Percentiles rank a stretch among this genome's conserved stretches.
Evolutionary conservation across 139 green algal species (phyloP).

Genomic region (Ostreobium quekettii): DNA sequence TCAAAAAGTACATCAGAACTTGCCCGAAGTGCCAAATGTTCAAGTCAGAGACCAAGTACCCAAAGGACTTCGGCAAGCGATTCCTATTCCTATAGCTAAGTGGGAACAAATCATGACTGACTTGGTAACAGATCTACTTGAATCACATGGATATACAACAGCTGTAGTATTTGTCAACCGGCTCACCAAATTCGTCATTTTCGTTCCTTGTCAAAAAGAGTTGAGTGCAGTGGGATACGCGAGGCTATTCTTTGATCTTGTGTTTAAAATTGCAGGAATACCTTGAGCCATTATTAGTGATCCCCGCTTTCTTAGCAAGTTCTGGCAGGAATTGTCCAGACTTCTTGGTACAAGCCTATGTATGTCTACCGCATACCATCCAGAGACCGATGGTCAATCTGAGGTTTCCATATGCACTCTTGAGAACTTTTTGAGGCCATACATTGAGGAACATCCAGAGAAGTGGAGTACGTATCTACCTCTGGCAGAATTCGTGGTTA

Average conservation of each 20-base stretch:
- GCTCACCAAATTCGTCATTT: constrained; percentile 40
- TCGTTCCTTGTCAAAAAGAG: constrained; percentile 27
- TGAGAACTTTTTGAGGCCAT: constrained; percentile 37
- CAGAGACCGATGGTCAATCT: constrained; percentile 56
- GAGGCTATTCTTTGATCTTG: constrained; percentile 30
- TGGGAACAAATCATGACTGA: constrained; percentile 45
- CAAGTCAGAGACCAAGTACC: constrained; percentile 11
- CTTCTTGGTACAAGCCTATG: constrained; percentile 28
- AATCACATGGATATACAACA: constrained; percentile 20
- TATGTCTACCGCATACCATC: constrained; percentile 49
- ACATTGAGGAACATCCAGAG: constrained; percentile 14
- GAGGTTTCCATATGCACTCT: constrained; percentile 43
- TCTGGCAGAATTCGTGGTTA: constrained; percentile 28
- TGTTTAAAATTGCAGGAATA: constrained; percentile 37
- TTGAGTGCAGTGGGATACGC: constrained; percentile 19
- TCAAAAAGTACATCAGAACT: neutral
- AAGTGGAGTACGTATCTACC: constrained; percentile 29
- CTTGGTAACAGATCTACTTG: constrained; percentile 44
- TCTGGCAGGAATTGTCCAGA: constrained; percentile 33
- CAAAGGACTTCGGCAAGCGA: constrained; percentile 30
- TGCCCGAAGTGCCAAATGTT: constrained; percentile 14
- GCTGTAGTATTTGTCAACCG: constrained; percentile 48
- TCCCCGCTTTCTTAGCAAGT: constrained; percentile 32
- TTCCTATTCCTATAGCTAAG: constrained; percentile 27
- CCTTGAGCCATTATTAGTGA: constrained; percentile 45